Evolutionary conservation across 495 filamentous ascomycete species (phyloP), one percentile per base, ranked within the genome.

Genomic region (Echria macrotheca): DNA sequence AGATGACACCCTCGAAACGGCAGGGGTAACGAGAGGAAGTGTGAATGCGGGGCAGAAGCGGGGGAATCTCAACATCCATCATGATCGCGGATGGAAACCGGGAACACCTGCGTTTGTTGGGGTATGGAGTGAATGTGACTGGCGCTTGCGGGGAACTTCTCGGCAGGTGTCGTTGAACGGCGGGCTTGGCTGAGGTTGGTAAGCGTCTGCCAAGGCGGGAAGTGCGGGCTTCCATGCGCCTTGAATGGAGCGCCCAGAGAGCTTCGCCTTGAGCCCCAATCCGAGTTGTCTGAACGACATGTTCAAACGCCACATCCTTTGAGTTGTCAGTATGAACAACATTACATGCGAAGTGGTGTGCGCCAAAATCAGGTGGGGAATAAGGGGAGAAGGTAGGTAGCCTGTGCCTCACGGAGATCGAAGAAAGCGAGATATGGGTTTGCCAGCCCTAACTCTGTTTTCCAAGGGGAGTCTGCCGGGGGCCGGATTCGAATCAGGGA

Each of bases 181-280:
- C 6, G n/a, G 4, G 32, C 37, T 49, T 41, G 33, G 41, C 49
- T 38, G 33, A 40, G 23, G 49, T 39, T 17, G 49, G 48, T 21
- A 12, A 50, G 47, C 46, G 32, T 35, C 29, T 39, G 59, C 59
- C 59, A 59, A 62, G 59, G 52, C 56, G 56, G 54, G 53, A 59
- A 50, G 32, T 6, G n/a, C 14, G 38, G 36, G n/a, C 31, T 18
- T 45, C 22, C 23, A 19, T 49, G 21, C 38, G 39, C 24, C n/a
- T 12, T 47, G 37, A 19, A 5, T 40, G 28, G 28, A 8, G 36
- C 21, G 42, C 24, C 25, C 32, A 19, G 15, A 48, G 40, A 14
- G 46, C 33, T 39, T 48, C 35, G 5, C 36, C 19, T 39, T 39
- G 33, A 38, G 35, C 22, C 35, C 46, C 46, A 48, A 40, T 28